Base-by-base conservation (phyloP, 2,329 filamentous ascomycete species). In the Aspergillus viridinutans region DNA sequence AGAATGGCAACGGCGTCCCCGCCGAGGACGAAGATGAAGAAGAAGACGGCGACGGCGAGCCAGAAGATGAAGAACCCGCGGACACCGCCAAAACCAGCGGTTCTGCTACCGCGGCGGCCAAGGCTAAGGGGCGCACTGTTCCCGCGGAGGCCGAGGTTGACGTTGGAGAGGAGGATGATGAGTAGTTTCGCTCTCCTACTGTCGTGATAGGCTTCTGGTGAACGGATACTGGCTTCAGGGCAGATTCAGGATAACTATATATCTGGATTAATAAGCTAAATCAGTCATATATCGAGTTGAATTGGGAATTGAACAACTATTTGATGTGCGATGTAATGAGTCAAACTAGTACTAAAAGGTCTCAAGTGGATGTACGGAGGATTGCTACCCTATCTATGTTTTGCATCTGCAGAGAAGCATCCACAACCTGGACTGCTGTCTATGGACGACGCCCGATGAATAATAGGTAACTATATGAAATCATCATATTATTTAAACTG, bases 61-160 rank as follows among this genome's bases (percentile, higher is more conserved):
- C 61, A 10, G 66, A 51, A 10, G 61, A 53, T 2, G 62, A 57
- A 28, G 67, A 55, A 7, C 57, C 58, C 12, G 63, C 63, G 32
- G 67, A 69, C 12, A 72, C 72, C 3, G 69, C 70, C 9, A 67
- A 71, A 59, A 63, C 60, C 25, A 71, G 70, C 53, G 72, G 59
- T 4, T 70, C 73, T 56, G 66, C 71, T 58, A 66, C 66, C 1
- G 59, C 67, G 29, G 74, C 71, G 26, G 67, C 67, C 21, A 71
- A 69, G 61, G 68, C 60, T 9, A 76, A 72, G 69, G 70, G 60
- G 25, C 61, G 48, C 17, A 58, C 54, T 49, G 62, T 69, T 54
- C 67, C 68, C 12, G 68, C 70, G 61, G 69, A 72, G 53, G 50
- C 69, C 49, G 75, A 77, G 59, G 66, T 69, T 45, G 68, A 72